Evolutionary conservation across 1,284 basidiomycete genomes (phyloP).

Genomic region (Irpex sp.): DNA sequence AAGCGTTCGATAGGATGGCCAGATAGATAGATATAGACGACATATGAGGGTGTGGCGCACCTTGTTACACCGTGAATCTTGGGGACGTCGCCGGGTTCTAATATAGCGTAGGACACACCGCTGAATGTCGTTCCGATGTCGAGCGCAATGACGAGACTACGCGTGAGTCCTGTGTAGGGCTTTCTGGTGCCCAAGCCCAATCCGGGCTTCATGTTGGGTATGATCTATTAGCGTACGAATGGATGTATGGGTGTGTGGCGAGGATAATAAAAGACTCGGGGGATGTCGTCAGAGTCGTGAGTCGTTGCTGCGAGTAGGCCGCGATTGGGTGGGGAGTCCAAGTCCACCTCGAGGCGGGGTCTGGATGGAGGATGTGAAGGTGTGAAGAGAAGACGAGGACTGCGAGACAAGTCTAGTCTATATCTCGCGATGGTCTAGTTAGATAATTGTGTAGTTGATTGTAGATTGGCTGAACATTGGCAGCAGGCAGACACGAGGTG

Average conservation of each 20-base stretch:
- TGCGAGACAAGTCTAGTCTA: neutral
- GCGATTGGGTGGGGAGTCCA: neutral
- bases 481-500: slow-evolving; percentile 16
- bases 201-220: slow-evolving; percentile 28
- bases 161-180: slow-evolving; percentile 59
- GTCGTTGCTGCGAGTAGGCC: neutral
- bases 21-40: neutral
- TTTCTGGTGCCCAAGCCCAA: slow-evolving; percentile 59
- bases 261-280: neutral
- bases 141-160: slow-evolving; percentile 66
- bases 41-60: slow-evolving; percentile 27
- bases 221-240: neutral
- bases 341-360: neutral
- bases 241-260: neutral
- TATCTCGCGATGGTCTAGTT: neutral
- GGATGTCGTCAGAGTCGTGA: slow-evolving; percentile 11
- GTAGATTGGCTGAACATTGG: neutral
- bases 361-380: neutral
- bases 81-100: slow-evolving; percentile 68
- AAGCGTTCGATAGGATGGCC: neutral
- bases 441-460: neutral
- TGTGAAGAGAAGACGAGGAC: neutral
- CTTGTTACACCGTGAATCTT: slow-evolving; percentile 70
- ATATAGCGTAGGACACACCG: slow-evolving; percentile 70
- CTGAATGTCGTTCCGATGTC: slow-evolving; percentile 75